Conservation (phyloP, 2,329 filamentous ascomycete genomes). For the Zelopaecilomyces penicillatus region DNA sequence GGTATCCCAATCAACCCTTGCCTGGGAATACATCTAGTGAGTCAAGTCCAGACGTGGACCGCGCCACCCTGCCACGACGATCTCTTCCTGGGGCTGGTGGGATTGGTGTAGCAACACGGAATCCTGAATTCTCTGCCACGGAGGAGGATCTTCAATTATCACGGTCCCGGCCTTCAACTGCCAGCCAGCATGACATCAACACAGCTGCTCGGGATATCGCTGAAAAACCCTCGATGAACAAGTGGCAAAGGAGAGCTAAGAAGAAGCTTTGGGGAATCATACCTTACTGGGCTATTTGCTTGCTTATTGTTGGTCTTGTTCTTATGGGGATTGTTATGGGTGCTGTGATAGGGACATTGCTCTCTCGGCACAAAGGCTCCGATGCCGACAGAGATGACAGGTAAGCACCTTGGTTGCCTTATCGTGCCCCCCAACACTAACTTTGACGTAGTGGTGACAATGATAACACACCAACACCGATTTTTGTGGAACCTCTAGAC, state of each 20-base stretch:
- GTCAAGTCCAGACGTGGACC: constrained; percentile 12
- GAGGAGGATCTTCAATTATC: constrained; percentile 44
- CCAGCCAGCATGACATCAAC: constrained; percentile 47
- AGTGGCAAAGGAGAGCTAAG: constrained; percentile 46
- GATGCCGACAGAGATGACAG: constrained; percentile 11
- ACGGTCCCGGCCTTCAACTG: constrained; percentile 41
- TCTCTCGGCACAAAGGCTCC: constrained; percentile 9
- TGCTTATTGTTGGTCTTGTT: constrained; percentile 40
- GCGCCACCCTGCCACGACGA: constrained; percentile 5
- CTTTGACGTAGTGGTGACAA: constrained; percentile 3
- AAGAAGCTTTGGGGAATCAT: constrained; percentile 50
- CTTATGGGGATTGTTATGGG: constrained; percentile 49
- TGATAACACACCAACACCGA: constrained; percentile 25
- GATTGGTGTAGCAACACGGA: constrained; percentile 50
- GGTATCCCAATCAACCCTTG: constrained; percentile 71
- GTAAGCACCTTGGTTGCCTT: too few relatives aligned
- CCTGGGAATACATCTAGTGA: constrained; percentile 40
- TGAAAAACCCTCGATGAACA: constrained; percentile 40
- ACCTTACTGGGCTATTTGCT: constrained; percentile 52
- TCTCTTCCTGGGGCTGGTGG: constrained; percentile 50
- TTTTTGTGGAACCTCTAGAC: constrained; percentile 39
- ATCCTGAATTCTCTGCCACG: constrained; percentile 54
- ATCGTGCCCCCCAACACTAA: not conserved
- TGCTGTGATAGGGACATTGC: constrained; percentile 33
- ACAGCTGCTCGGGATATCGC: constrained; percentile 34